Evolutionary conservation across 192 early-diverging fungal species (phyloP), one percentile per base, ranked within the genome.

Genomic region (Gamsiella multidivaricata): DNA sequence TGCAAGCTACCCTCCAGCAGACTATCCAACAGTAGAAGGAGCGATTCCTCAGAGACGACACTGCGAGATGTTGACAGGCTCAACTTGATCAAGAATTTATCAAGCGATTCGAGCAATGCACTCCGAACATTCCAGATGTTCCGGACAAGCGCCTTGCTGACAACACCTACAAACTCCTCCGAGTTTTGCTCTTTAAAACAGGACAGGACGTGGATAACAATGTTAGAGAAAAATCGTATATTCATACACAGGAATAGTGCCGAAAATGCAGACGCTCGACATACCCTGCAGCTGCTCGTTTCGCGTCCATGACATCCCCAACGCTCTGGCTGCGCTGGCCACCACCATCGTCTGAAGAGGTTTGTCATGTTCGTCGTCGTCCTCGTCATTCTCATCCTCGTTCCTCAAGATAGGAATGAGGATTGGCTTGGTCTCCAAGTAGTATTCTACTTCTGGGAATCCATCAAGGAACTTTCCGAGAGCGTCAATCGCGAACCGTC

Each of bases 111-210:
- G 34, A 96, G 74, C 17, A 93, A 84, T 10, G 89, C 88, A 3
- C 92, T 69, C 7, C 90, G 84, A 5, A 94, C 89, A 70, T 96
- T 96, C 96, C 96, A 97, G 22, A 95, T 86, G 36, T 93, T 89
- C 1, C 83, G 86, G 6, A 86, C 79, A 2, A 93, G 80, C 18
- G 86, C 80, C 10, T 72, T 70, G 0, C 84, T 79, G 34, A 95
- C 65, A 8, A 83, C 62, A 3, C 53, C 18, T 14, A 79, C 73
- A 37, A 92, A 64, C 22, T 69, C 62, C 15, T 63, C 68, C 8
- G 81, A 85, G 26, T 89, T 69, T 71, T 84, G 74, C 23, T 20
- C 84, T 80, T 46, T 12, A 15, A 28, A 12, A 62, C 8, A 29
- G 11, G 17, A 63, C 17, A 49, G 28, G 2, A 52, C 41, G 17